These are phyloP conservation scores for Rhizophagus clarus DNA, from an alignment of 192 early-diverging fungal genomes.

Conservation along the genomic window DNA sequence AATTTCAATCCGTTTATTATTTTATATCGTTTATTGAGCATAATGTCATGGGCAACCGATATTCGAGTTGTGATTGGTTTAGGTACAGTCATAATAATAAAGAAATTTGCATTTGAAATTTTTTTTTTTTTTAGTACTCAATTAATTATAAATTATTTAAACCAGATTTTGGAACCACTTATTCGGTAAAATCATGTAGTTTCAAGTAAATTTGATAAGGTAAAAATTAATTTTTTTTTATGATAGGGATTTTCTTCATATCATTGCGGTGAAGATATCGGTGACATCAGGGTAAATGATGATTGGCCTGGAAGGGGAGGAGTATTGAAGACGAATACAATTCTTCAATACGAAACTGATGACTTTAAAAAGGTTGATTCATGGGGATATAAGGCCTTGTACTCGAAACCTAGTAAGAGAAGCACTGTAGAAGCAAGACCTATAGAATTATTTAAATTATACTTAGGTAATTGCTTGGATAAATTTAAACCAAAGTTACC, in stretches of 20 bases:
- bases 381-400: neutral
- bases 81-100: no score
- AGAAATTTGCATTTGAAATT: neutral
- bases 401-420: neutral
- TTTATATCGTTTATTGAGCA: no score
- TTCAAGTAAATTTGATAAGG: neutral
- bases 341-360: neutral
- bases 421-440: neutral
- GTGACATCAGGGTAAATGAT: neutral
- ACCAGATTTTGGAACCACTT: constrained; percentile 6
- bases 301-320: neutral
- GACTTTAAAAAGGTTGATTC: neutral
- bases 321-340: neutral
- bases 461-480: neutral
- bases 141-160: neutral
- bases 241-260: no score
- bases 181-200: neutral
- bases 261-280: neutral
- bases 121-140: neutral
- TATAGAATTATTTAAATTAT: neutral
- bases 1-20: no score
- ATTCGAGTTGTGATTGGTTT: no score
- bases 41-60: no score
- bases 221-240: no score
- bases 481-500: constrained; percentile 9